Evolutionary conservation across 805 yeast genomes (phyloP).

Genomic region (Brettanomyces bruxellensis): DNA sequence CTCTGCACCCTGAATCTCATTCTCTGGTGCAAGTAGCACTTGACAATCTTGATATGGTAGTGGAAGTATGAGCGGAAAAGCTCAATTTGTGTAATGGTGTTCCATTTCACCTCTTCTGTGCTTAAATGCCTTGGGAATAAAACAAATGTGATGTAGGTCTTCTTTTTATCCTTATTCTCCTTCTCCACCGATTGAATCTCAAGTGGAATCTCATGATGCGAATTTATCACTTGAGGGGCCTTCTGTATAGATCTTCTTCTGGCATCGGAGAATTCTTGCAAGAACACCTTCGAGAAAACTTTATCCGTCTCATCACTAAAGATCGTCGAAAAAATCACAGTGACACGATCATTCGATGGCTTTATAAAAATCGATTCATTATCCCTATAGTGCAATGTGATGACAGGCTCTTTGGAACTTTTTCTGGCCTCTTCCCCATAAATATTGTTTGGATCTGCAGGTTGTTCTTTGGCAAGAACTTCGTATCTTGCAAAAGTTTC

Average conservation of each 20-base stretch:
- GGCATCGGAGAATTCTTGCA: slow-evolving; percentile 93
- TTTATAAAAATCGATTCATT: slow-evolving; percentile 85
- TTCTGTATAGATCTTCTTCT: slow-evolving; percentile 92
- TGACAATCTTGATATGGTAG: slow-evolving; percentile 96
- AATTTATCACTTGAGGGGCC: slow-evolving; percentile 94
- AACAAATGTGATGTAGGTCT: slow-evolving; percentile 53
- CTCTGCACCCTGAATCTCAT: slow-evolving; percentile 95
- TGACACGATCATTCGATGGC: slow-evolving; percentile 92
- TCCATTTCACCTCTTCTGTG: slow-evolving; percentile 58
- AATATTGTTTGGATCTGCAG: slow-evolving; percentile 31
- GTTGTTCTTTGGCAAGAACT: slow-evolving; percentile 39
- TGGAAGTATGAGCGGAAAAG: slow-evolving; percentile 95
- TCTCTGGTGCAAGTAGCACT: slow-evolving; percentile 96
- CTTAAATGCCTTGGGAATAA: slow-evolving; percentile 73
- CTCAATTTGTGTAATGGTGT: slow-evolving; percentile 84
- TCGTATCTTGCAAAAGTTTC: slow-evolving; percentile 77
- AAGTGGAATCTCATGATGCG: slow-evolving; percentile 86
- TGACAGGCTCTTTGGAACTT: slow-evolving; percentile 43
- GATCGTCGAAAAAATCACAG: slow-evolving; percentile 89
- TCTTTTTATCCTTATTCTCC: slow-evolving; percentile 28
- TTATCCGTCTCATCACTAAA: slow-evolving; percentile 97
- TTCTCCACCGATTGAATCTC: slow-evolving; percentile 49
- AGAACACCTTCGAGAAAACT: slow-evolving; percentile 77
- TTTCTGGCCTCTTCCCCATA: slow-evolving; percentile 30
- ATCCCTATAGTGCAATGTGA: slow-evolving; percentile 79